phyloP scores from a whole-genome alignment of 164 flowering plant genomes.

The Santalum album region DNA sequence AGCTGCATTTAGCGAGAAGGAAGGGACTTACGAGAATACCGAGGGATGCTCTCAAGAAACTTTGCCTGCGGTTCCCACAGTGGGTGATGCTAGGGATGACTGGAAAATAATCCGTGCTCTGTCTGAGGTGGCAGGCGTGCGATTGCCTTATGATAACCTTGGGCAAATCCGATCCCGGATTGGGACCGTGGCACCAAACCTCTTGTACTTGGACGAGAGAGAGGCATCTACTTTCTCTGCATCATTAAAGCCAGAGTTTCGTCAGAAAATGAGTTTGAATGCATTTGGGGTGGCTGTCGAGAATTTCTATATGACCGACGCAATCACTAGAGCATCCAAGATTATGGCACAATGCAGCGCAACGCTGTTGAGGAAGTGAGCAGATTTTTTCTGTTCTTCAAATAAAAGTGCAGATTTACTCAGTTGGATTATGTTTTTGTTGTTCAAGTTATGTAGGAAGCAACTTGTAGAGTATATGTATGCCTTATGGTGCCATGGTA shows the following conservation, averaged over 20 bases:
- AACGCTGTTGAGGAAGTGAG: slow-evolving; percentile 48
- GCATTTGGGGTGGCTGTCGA: slow-evolving; percentile 54
- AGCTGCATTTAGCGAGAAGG: slow-evolving; percentile 88
- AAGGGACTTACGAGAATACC: slow-evolving; percentile 85
- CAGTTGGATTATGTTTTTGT: not conserved
- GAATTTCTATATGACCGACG: slow-evolving; percentile 92
- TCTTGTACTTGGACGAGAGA: slow-evolving; percentile 62
- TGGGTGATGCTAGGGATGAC: slow-evolving; percentile 97
- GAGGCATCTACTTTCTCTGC: slow-evolving; percentile 50
- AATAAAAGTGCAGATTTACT: slow-evolving; percentile 11
- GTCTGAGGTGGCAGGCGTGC: slow-evolving; percentile 75
- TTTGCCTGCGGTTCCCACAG: slow-evolving; percentile 91
- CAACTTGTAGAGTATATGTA: slow-evolving; percentile 3
- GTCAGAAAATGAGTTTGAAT: slow-evolving; percentile 23
- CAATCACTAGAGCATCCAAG: slow-evolving; percentile 95
- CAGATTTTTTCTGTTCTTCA: not conserved
- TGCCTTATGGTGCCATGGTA: slow-evolving; percentile 12
- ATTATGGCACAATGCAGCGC: slow-evolving; percentile 98
- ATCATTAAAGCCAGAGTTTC: slow-evolving; percentile 37
- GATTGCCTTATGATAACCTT: slow-evolving; percentile 59
- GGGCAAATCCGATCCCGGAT: slow-evolving; percentile 57
- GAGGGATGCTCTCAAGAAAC: slow-evolving; percentile 88
- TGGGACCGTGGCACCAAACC: slow-evolving; percentile 73
- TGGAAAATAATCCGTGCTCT: slow-evolving; percentile 94
- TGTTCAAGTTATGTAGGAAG: slow-evolving; percentile 5